These are phyloP conservation scores for Ophiocordyceps robertsii DNA, from an alignment of 2,329 filamentous ascomycete genomes.

Conservation along the genomic window DNA sequence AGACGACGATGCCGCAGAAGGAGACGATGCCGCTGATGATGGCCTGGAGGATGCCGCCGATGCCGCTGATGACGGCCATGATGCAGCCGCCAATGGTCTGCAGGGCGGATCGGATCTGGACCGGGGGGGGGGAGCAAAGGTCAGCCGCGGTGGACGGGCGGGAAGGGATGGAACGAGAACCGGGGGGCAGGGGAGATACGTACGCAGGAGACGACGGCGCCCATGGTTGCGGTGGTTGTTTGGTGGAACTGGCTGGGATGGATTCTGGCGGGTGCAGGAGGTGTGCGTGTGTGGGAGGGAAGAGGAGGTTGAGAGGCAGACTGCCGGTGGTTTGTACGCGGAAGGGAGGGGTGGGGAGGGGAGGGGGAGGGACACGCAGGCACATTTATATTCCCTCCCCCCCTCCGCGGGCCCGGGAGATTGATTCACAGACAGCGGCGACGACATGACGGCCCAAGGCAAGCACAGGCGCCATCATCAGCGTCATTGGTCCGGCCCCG, in stretches of 20 bases:
- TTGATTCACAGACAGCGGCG: too few species aligned
- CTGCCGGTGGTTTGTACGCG: too few species aligned
- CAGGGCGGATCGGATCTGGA: conserved; percentile 44
- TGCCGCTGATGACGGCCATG: conserved; percentile 55
- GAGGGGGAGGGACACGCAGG: too few species aligned
- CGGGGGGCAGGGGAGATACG: conserved; percentile 29
- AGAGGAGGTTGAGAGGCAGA: too few species aligned
- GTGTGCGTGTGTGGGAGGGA: too few species aligned
- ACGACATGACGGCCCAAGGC: too few species aligned
- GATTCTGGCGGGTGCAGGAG: too few species aligned
- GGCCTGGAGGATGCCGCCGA: conserved; percentile 49
- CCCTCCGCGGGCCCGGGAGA: too few species aligned
- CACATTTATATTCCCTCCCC: too few species aligned
- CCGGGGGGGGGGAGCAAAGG: neutral
- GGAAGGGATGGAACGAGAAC: neutral
- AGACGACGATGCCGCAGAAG: conserved; percentile 53
- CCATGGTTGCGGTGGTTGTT: conserved; percentile 39
- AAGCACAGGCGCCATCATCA: too few species aligned
- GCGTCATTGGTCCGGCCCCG: too few species aligned
- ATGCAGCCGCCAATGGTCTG: conserved; percentile 51
- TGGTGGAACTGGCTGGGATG: neutral
- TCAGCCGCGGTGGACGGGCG: conserved; percentile 6
- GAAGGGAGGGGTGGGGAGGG: too few species aligned
- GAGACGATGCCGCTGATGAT: conserved; percentile 55
- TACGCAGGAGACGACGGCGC: conserved; percentile 76